Evolutionary conservation across 2,329 filamentous ascomycete species (phyloP).

Genomic region (Metarhizium robertsii): DNA sequence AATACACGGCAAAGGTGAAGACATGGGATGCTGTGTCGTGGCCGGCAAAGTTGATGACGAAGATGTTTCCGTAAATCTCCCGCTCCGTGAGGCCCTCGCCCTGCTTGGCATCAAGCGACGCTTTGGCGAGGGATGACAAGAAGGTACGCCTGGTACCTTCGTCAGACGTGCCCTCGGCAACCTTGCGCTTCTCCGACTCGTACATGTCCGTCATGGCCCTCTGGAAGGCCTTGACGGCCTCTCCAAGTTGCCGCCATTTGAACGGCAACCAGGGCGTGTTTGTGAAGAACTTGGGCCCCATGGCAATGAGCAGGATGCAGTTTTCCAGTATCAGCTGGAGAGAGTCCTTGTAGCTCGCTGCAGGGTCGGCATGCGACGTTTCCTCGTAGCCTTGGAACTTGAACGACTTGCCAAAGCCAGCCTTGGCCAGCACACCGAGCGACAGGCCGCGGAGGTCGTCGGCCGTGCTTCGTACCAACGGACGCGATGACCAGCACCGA

Average conservation of each 20-base stretch:
- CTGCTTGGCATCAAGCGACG: neutral
- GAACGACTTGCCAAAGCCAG: constrained; percentile 3
- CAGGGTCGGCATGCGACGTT: neutral
- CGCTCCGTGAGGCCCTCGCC: constrained; percentile 21
- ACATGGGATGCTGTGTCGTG: constrained; percentile 41
- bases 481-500: neutral
- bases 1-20: constrained; percentile 29
- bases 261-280: neutral
- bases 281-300: neutral
- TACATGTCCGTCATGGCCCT: neutral
- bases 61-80: constrained; percentile 41
- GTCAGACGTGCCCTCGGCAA: neutral
- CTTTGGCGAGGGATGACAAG: neutral
- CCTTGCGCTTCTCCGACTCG: neutral
- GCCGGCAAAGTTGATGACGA: constrained; percentile 38
- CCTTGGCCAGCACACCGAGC: neutral
- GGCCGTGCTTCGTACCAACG: neutral
- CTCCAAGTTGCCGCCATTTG: neutral
- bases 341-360: constrained; percentile 3
- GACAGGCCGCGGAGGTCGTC: constrained; percentile 1
- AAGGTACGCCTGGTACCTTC: neutral
- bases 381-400: constrained; percentile 2
- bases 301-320: constrained; percentile 1
- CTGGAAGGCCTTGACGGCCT: neutral
- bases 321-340: constrained; percentile 3